Conservation (phyloP, 2,329 filamentous ascomycete genomes). For the Pestalotiopsis sp. region DNA sequence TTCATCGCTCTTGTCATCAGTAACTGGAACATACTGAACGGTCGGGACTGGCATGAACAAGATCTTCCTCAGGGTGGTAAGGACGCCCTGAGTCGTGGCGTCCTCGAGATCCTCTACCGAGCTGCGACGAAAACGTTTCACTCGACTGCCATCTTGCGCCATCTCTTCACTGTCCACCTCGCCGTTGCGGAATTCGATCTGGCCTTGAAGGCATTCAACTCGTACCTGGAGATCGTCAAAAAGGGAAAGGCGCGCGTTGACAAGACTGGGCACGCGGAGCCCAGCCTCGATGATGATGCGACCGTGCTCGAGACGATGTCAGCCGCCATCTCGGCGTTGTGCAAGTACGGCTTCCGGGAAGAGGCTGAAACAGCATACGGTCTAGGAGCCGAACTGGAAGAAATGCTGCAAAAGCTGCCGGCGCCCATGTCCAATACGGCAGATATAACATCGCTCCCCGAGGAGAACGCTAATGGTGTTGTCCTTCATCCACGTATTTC, state of each 20-base stretch:
- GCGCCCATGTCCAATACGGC: slow-evolving; percentile 30
- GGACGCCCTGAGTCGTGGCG: slow-evolving; percentile 71
- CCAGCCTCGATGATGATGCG: slow-evolving; percentile 77
- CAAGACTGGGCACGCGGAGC: slow-evolving; percentile 73
- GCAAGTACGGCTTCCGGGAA: slow-evolving; percentile 74
- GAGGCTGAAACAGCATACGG: slow-evolving; percentile 80
- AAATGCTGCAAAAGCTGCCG: slow-evolving; percentile 69
- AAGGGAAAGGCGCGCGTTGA: slow-evolving; percentile 82
- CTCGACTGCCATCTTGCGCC: slow-evolving; percentile 83
- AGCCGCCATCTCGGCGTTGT: slow-evolving; percentile 79
- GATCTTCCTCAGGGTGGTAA: slow-evolving; percentile 84
- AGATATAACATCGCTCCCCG: slow-evolving; percentile 32
- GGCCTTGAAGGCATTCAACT: slow-evolving; percentile 87
- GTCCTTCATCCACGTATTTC: slow-evolving; percentile 51
- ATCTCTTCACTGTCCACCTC: slow-evolving; percentile 86
- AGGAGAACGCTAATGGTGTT: slow-evolving; percentile 34
- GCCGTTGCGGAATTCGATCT: slow-evolving; percentile 90
- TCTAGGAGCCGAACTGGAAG: slow-evolving; percentile 72
- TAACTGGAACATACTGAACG: slow-evolving; percentile 86
- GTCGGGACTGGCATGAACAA: slow-evolving; percentile 76
- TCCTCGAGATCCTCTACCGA: slow-evolving; percentile 87
- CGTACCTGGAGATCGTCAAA: slow-evolving; percentile 86
- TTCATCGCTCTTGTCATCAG: slow-evolving; percentile 80
- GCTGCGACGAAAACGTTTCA: slow-evolving; percentile 94
- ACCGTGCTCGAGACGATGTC: slow-evolving; percentile 77